Base-by-base conservation (phyloP, 768 basidiomycete genomes). In the Fibroporia radiculosa region DNA sequence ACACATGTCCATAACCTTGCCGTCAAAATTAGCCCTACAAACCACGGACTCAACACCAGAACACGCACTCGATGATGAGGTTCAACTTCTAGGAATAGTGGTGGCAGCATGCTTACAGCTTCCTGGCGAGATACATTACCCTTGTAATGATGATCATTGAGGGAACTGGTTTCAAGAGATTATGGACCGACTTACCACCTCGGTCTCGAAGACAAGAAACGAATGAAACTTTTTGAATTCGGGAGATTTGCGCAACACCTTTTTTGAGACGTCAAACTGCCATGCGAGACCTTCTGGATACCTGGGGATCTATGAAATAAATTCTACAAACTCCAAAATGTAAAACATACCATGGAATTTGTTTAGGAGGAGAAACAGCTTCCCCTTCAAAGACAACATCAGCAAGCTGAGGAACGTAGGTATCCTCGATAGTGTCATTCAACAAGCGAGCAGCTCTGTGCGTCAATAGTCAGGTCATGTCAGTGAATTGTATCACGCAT, bases 101-200 rank as follows among this genome's bases (percentile, higher is more conserved):
- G 95, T 4, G 96, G 96, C n/a, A 99, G 70, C 96, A 99, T 99
- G 61, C 91, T 95, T 47, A 99, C 96, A 14, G 91, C 93, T 64
- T 99, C 96, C 63, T 97, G 93, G 18, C 96, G 72, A 10, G 92
- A 95, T 37, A 98, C 73, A 55, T 99, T 99, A 37, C 96, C 93
- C 91, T 93, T 53, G 22, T 25, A 12, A 26, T 6, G 7, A 40
- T 14, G 16, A 12, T 24, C 10, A 4, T 3, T n/a, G 6, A 25
- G 39, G 7, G 4, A 11, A 39, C 16, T 13, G 18, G 6, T 18
- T 16, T 8, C 8, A 10, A 25, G n/a, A 31, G 29, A 8, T 8
- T 31, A 31, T n/a, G n/a, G n/a, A n/a, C 29, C 8, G 22, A 73
- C 86, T 32, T 52, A 93, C 93, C 24, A 93, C 89, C 69, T 98